Base-by-base conservation (phyloP, 2,329 filamentous ascomycete genomes). In the Talaromyces piceae region DNA sequence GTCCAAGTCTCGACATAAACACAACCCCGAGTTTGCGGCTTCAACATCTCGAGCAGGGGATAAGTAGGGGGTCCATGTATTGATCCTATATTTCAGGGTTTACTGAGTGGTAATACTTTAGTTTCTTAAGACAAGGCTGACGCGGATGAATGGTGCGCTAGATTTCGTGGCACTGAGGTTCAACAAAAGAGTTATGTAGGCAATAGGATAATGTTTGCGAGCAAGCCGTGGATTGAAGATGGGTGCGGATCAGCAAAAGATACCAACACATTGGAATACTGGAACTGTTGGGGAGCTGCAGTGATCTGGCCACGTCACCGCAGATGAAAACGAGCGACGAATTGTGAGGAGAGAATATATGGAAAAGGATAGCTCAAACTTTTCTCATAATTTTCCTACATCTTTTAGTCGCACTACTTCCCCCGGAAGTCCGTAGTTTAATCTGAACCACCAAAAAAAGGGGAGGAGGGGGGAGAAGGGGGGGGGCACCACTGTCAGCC, bases 231-330 rank as follows among this genome's bases (percentile, higher is more conserved):
- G 59, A 57, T 61, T 48, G 50, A 59, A 5, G 51, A 41, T 23
- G 59, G 57, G 0, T 67, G 64, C 63, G 64, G 33, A 37, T 64
- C n/a, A 55, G 54, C 2, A 57, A 57, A 43, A 37, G 52, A 7
- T 64, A 51, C 54, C 44, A 47, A n/a, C 18, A 58, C 58, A 41
- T 67, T 61, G 64, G 60, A 58, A 41, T 65, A 60, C 53, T 49
- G n/a, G n/a, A n/a, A n/a, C n/a, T 63, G 26, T 57, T 67, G 45
- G 47, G 57, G 46, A 54, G 59, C 28, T 62, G 59, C 51, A n/a
- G 13, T 45, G 59, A 58, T 22, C 52, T 63, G 41, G 50, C 61
- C 30, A 41, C 33, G 8, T 54, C 58, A 11, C 63, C 61, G 16
- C 50, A 58, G 54, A 28, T 65, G 61, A 63, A 58, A 61, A 41